Conservation (phyloP, 352 stramenopile genomes). For the Thalassiosira sp. region DNA sequence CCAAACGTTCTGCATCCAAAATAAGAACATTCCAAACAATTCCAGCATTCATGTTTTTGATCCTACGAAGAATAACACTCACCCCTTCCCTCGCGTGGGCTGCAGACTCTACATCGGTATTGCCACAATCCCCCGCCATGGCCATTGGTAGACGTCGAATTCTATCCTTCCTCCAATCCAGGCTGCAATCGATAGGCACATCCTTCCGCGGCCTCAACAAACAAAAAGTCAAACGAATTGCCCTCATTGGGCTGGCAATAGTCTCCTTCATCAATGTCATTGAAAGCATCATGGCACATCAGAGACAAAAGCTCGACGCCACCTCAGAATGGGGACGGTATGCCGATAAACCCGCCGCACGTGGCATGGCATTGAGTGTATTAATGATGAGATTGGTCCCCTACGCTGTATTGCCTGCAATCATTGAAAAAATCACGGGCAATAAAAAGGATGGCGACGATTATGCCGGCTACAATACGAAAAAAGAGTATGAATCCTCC, state of each 20-base stretch:
- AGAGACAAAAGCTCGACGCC: constrained; percentile 62
- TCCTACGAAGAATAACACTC: constrained; percentile 8
- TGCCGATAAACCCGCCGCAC: constrained; percentile 60
- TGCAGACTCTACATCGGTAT: not conserved
- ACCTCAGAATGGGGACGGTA: constrained; percentile 82
- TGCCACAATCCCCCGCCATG: constrained; percentile 3
- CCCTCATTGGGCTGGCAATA: constrained; percentile 10
- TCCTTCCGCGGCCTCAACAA: constrained; percentile 18
- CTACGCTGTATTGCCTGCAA: constrained; percentile 22
- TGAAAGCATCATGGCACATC: constrained; percentile 25
- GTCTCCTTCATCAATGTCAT: constrained; percentile 16
- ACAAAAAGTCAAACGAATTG: constrained; percentile 3
- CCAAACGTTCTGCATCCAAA: constrained; percentile 8
- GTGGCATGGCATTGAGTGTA: constrained; percentile 58
- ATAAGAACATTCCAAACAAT: constrained; percentile 9
- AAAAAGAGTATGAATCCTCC: constrained; percentile 35
- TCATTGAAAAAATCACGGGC: constrained; percentile 39
- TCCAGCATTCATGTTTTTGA: constrained; percentile 1
- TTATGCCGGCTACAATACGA: constrained; percentile 5
- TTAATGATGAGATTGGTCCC: constrained; percentile 55
- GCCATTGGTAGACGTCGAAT: constrained; percentile 13
- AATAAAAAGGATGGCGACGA: constrained; percentile 25
- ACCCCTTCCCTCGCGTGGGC: constrained; percentile 7
- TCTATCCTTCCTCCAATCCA: constrained; percentile 15
- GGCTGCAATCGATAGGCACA: not conserved